A percentile compares a stretch with the other conserved stretches of the same genome.
Evolutionary conservation across 371 early-diverging fungal genomes (phyloP).

Genomic region (Modicella reniformis): DNA sequence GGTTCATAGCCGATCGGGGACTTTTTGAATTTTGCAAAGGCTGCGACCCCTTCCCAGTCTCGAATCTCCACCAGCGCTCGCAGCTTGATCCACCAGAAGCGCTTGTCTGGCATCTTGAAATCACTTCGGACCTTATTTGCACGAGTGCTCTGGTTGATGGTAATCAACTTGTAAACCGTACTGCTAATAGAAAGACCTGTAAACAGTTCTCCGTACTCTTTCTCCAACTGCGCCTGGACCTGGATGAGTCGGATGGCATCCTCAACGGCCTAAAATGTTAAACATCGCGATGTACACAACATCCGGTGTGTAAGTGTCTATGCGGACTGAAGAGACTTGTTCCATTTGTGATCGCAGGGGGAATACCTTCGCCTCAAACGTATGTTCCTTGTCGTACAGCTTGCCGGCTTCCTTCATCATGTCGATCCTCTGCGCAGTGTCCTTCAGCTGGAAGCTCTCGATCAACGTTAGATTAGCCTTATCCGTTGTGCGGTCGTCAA

Average conservation of each 20-base stretch:
- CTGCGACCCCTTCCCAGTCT: slow-evolving; percentile 90
- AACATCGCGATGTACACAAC: too few species aligned
- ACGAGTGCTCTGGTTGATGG: slow-evolving; percentile 73
- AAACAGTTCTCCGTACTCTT: slow-evolving; percentile 71
- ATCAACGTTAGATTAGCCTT: slow-evolving; percentile 73
- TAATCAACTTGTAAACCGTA: slow-evolving; percentile 84
- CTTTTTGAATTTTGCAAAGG: slow-evolving; percentile 79
- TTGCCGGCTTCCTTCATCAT: slow-evolving; percentile 77
- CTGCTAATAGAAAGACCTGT: slow-evolving; percentile 83
- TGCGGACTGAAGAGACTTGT: too few species aligned
- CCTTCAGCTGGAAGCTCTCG: slow-evolving; percentile 70
- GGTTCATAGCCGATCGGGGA: slow-evolving; percentile 89
- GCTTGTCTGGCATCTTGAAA: slow-evolving; percentile 88
- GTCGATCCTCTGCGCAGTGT: slow-evolving; percentile 67
- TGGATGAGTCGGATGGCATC: slow-evolving; percentile 80
- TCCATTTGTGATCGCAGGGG: background rate
- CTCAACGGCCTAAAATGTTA: slow-evolving; percentile 69
- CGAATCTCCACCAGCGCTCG: slow-evolving; percentile 83
- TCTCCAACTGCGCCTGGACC: slow-evolving; percentile 79
- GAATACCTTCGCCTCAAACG: slow-evolving; percentile 79
- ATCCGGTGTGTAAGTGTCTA: too few species aligned
- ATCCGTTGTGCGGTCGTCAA: slow-evolving; percentile 87
- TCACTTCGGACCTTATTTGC: slow-evolving; percentile 85
- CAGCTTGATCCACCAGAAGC: slow-evolving; percentile 89
- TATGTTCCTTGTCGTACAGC: slow-evolving; percentile 73